Evolutionary conservation across 2,329 filamentous ascomycete species (phyloP).

Genomic region (Didymella pomorum): DNA sequence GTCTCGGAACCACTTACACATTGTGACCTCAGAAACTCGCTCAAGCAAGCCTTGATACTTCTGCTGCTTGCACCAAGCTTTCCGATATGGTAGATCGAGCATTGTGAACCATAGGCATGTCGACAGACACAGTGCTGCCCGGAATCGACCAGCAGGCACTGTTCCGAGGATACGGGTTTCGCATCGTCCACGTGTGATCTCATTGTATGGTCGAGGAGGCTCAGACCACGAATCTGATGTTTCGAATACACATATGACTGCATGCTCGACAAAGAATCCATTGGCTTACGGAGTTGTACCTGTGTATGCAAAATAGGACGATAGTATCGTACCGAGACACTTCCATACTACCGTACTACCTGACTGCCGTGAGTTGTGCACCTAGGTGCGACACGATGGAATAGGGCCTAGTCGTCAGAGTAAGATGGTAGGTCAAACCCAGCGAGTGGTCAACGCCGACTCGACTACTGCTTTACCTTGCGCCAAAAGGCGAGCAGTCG

Average conservation of each 20-base stretch:
- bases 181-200: neutral
- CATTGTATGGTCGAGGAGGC: neutral
- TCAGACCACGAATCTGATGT: neutral
- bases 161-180: neutral
- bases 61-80: slow-evolving; percentile 12
- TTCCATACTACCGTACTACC: neutral
- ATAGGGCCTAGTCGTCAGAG: neutral
- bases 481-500: too few species aligned
- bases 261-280: neutral
- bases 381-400: neutral
- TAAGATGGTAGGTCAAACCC: neutral
- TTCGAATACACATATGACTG: neutral
- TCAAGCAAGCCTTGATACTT: neutral
- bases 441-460: neutral
- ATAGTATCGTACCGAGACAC: neutral
- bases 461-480: too few species aligned
- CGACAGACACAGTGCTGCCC: neutral
- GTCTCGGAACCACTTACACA: slow-evolving; percentile 41
- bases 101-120: neutral
- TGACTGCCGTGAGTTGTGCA: neutral
- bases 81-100: neutral
- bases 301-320: neutral
- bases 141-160: neutral
- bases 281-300: neutral
- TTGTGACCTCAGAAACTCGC: slow-evolving; percentile 29